A percentile compares a stretch with the other conserved stretches of the same genome.
These are phyloP conservation scores for Raffaelea albimanens DNA, from an alignment of 2,329 filamentous ascomycete genomes.

Conservation along the genomic window DNA sequence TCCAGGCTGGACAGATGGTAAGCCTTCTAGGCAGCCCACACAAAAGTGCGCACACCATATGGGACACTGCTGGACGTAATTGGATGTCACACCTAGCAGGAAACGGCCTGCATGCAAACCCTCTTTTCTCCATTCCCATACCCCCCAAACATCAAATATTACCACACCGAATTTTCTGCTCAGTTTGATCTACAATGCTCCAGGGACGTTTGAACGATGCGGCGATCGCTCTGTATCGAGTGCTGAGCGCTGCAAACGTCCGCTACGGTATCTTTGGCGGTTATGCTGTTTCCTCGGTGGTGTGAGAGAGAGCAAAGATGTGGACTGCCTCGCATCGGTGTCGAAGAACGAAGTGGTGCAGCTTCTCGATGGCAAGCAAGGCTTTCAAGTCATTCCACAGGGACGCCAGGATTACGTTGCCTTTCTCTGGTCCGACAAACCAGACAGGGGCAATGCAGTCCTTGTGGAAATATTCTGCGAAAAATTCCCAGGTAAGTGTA, in stretches of 20 bases:
- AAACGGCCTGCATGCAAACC: too few species aligned
- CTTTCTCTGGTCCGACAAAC: not conserved
- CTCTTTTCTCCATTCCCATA: not conserved
- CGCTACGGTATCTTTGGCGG: not conserved
- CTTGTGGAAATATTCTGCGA: slow-evolving; percentile 3
- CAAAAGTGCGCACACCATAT: too few species aligned
- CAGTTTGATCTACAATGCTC: not conserved
- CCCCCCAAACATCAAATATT: not conserved
- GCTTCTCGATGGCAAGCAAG: not conserved
- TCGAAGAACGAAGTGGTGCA: not conserved
- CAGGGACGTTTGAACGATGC: slow-evolving; percentile 1
- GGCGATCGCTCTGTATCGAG: not conserved
- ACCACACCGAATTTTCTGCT: not conserved
- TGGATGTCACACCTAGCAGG: too few species aligned
- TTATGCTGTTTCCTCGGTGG: not conserved
- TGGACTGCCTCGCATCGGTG: slow-evolving; percentile 1
- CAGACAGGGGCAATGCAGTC: not conserved
- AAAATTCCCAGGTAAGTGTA: not conserved
- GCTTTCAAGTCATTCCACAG: not conserved
- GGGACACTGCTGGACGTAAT: too few species aligned
- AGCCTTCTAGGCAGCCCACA: too few species aligned
- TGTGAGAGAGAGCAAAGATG: slow-evolving; percentile 1
- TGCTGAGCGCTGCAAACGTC: not conserved
- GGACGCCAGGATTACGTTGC: not conserved
- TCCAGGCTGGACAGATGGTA: too few species aligned